These are phyloP conservation scores for Eucalyptus caleyi DNA, from an alignment of 345 rosid species.

Conservation along the genomic window DNA sequence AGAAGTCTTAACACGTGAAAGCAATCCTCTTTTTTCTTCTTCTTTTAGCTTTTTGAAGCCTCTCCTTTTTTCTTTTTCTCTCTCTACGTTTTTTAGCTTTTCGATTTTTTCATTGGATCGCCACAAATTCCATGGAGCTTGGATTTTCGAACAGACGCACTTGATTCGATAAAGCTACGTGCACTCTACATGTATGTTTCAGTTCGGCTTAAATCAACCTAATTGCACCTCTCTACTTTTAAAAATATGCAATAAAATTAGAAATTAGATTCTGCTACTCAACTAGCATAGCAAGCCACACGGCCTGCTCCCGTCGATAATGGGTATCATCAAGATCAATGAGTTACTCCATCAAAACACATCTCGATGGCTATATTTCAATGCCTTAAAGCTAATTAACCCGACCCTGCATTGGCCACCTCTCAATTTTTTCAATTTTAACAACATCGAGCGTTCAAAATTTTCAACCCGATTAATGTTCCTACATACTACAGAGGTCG, in stretches of 20 bases:
- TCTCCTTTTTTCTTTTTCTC: no score
- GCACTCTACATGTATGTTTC: not conserved
- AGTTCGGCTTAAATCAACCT: not conserved
- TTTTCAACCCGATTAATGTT: not conserved
- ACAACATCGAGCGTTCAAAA: not conserved
- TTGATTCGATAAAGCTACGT: not conserved
- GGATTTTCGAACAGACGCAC: rapidly evolving
- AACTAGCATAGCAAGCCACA: not conserved
- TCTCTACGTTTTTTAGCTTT: not conserved
- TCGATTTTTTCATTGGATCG: no score
- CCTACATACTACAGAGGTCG: not conserved
- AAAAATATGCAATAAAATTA: not conserved
- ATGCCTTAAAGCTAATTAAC: not conserved
- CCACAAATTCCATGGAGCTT: not conserved
- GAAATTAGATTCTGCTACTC: not conserved
- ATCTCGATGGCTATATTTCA: rapidly evolving
- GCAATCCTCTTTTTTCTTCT: not conserved
- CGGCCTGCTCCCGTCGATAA: not conserved
- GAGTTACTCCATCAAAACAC: not conserved
- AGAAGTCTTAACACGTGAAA: not conserved
- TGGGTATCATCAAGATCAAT: not conserved
- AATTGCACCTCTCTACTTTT: not conserved
- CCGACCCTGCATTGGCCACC: rapidly evolving
- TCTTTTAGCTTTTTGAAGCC: not conserved
- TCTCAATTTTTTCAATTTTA: not conserved